Base-by-base conservation (phyloP, 257 asterid species). In the Fraxinus cuspidata region DNA sequence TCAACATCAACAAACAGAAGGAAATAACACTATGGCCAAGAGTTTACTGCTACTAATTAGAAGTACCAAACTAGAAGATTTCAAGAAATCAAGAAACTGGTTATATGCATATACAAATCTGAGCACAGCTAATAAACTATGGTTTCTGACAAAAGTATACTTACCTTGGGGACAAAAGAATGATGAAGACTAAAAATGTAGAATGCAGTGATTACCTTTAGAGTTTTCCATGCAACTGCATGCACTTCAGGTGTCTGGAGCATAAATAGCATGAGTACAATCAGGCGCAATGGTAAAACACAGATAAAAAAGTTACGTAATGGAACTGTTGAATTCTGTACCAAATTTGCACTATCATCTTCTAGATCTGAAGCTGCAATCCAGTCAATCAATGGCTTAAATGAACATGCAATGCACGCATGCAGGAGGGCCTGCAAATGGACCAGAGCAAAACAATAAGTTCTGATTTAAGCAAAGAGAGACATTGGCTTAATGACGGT, bases 301-400 rank as follows among this genome's bases (percentile, higher is more conserved):
- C 71, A 40, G 18, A 72, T 47, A 72, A 58, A 58, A 70, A 51
- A 65, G 74, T 42, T 72, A 74, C 18, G 28, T 19, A 38, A 82
- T 49, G 74, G 35, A 47, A 74, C 40, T 70, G 68, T 25, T 19
- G 8, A 66, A 75, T 12, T 40, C 44, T 73, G 34, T 88, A 96
- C 99, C 89, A 68, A 79, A 85, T 76, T 53, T 9, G 92, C 92
- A 37, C 88, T 90, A 31, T 93, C 97, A 78, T 89, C 97, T 85
- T 96, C 99, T 80, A 93, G 98, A 85, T 96, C 99, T 74, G 99
- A 92, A 83, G 99, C 99, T 58, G 99, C 99, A 82, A 96, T 86
- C 98, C 99, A 96, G 69, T 96, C 98, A 80, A 96, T 91, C 74
- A 85, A 84, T 37, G 97, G 97, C 84, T 89, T 88, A 86, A 83